phyloP scores from a whole-genome alignment of 306 rosid genomes.

The Gillenia trifoliata region DNA sequence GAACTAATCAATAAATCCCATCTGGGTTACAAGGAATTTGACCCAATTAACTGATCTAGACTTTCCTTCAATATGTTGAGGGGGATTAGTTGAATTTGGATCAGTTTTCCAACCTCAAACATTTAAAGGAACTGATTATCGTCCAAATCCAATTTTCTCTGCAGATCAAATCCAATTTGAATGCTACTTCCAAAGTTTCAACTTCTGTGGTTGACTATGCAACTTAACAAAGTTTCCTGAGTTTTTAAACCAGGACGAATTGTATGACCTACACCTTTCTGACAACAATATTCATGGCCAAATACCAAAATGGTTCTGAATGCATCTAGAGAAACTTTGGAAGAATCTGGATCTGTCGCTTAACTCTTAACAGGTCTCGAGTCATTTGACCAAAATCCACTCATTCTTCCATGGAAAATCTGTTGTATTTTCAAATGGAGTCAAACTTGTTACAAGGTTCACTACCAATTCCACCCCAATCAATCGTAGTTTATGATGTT shows the following conservation, averaged over 20 bases:
- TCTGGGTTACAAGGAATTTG: not conserved
- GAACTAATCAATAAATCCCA: constrained; percentile 1
- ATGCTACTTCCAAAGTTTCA: not conserved
- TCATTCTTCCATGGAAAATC: too few relatives aligned
- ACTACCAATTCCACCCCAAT: too few relatives aligned
- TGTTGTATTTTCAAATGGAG: too few relatives aligned
- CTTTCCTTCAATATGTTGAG: constrained; percentile 14
- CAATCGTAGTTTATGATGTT: too few relatives aligned
- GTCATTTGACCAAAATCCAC: too few relatives aligned
- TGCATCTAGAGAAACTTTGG: too few relatives aligned
- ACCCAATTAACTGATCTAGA: too few relatives aligned
- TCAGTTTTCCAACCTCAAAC: constrained; percentile 3
- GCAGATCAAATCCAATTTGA: not conserved
- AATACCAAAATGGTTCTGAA: too few relatives aligned
- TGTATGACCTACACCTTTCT: not conserved
- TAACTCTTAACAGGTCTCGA: too few relatives aligned
- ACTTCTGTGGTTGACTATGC: not conserved
- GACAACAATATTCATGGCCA: too few relatives aligned
- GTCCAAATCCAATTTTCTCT: constrained; percentile 10
- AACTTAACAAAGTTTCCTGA: constrained; percentile 16
- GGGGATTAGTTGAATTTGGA: constrained; percentile 1
- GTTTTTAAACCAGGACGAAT: constrained; percentile 12
- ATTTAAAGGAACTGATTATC: not conserved
- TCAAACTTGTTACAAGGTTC: too few relatives aligned
- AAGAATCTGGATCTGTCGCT: too few relatives aligned